Base-by-base conservation (phyloP, 768 basidiomycete genomes). In the Mycena leptocephala region DNA sequence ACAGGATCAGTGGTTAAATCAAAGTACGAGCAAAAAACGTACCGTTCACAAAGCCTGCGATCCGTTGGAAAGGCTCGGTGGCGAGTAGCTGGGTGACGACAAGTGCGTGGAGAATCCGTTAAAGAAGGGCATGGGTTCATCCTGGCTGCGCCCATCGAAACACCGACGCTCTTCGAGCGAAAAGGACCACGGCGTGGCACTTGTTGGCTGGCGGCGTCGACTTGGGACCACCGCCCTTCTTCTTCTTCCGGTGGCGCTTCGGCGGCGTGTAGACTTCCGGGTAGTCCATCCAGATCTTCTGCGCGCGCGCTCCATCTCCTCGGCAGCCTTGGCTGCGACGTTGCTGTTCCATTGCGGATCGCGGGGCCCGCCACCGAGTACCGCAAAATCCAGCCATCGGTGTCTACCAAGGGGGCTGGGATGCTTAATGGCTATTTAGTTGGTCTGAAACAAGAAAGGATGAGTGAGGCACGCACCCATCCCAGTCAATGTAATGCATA, bases 61-160 rank as follows among this genome's bases (percentile, higher is more conserved):
- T 18, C 2, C 56, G 55, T 46, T 59, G 55, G 13, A 70, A 59
- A 3, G 68, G 39, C 8, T 32, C 11, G 26, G 39, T 59, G 2
- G 56, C 68, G 22, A 68, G 35, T 4, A 68, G 33, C 3, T 30
- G 26, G 9, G 53, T 37, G 14, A 68, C 14, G 8, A 68, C 5
- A 10, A 39, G 11, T 8, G 51, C 24, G 11, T n/a, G 68, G 74
- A 28, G 77, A 20, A 22, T 20, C 1, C 16, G n/a, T 55, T 10
- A 11, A 56, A 68, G 14, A 24, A 56, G 0, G 8, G 13, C 10
- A 16, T 28, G 10, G 66, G 66, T 3, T 35, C 0, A 5, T 68
- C 66, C 26, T 68, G 66, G 51, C 66, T 7, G 51, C 66, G 10
- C 66, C 66, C 66, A 68, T 68, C 0, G 66, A 68, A 4, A 1